Evolutionary conservation across 2,329 filamentous ascomycete species (phyloP).

Genomic region (Boeremia exigua): DNA sequence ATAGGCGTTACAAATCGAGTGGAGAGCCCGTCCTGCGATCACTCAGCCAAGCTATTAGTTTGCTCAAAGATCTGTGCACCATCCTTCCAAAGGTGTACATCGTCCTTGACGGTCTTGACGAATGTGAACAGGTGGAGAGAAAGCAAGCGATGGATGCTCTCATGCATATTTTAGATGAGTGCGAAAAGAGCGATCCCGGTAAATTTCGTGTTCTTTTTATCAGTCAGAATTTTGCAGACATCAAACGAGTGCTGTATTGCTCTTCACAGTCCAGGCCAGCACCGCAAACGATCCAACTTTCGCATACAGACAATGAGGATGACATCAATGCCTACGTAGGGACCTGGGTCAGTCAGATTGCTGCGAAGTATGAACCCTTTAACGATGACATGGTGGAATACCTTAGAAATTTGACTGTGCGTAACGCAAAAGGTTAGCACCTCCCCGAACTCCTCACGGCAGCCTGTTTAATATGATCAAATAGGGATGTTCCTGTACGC

Average conservation of each 20-base stretch:
- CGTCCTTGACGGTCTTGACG: constrained; percentile 35
- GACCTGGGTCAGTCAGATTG: constrained; percentile 22
- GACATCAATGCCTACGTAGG: constrained; percentile 30
- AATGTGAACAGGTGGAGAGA: constrained; percentile 26
- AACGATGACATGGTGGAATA: constrained; percentile 27
- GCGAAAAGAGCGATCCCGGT: constrained; percentile 23
- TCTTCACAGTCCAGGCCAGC: constrained; percentile 4
- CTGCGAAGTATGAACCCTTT: constrained; percentile 17
- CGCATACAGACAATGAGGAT: constrained; percentile 21
- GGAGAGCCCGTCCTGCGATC: constrained; percentile 28
- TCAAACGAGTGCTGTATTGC: constrained; percentile 18
- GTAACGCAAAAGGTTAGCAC: constrained; percentile 27
- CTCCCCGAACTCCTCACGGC: too few relatives aligned
- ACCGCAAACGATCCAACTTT: constrained; percentile 22
- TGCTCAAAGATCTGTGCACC: constrained; percentile 29
- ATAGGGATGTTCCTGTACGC: constrained; percentile 40
- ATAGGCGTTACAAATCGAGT: constrained; percentile 17
- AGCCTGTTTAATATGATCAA: neutral
- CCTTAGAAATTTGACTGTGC: constrained; percentile 26
- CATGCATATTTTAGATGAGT: constrained; percentile 17
- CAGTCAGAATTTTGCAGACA: constrained; percentile 36
- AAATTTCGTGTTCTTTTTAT: constrained; percentile 33
- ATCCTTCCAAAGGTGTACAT: constrained; percentile 27
- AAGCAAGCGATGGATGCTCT: constrained; percentile 28
- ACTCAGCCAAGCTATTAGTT: constrained; percentile 17